A percentile compares a stretch with the other conserved stretches of the same genome.
phyloP scores from a whole-genome alignment of 768 basidiomycete genomes.

The Pulveroboletus sp. region DNA sequence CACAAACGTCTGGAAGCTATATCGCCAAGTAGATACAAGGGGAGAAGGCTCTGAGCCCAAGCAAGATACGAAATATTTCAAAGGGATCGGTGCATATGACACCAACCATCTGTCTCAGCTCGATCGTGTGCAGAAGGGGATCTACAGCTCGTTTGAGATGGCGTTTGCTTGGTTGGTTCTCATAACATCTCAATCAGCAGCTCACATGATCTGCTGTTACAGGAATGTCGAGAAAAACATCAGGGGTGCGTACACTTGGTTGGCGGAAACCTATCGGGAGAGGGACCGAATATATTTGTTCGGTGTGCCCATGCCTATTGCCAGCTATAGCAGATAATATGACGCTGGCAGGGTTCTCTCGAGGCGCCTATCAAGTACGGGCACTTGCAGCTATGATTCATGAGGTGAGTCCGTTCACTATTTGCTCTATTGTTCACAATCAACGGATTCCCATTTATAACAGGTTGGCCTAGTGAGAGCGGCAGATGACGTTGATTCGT shows the following conservation, averaged over 20 bases:
- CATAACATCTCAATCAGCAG: neutral
- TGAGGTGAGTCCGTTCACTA: neutral
- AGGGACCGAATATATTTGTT: neutral
- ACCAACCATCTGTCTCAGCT: neutral
- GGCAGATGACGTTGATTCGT: neutral
- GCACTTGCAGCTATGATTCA: neutral
- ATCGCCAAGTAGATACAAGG: neutral
- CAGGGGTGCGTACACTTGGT: neutral
- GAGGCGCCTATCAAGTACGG: neutral
- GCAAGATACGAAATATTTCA: neutral
- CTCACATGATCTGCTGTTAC: neutral
- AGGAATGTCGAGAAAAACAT: neutral
- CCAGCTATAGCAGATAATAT: neutral
- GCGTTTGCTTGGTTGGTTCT: neutral
- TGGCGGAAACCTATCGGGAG: neutral
- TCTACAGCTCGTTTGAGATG: neutral
- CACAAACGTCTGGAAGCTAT: neutral
- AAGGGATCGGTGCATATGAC: neutral
- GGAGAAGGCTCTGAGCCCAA: neutral
- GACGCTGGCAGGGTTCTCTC: neutral
- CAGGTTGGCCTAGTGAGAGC: neutral
- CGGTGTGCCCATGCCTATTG: neutral
- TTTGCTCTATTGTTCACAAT: neutral
- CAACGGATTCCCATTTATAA: neutral
- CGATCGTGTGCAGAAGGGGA: neutral